Base-by-base conservation (phyloP, 306 rosid species). In the Lathyrus sativus region DNA sequence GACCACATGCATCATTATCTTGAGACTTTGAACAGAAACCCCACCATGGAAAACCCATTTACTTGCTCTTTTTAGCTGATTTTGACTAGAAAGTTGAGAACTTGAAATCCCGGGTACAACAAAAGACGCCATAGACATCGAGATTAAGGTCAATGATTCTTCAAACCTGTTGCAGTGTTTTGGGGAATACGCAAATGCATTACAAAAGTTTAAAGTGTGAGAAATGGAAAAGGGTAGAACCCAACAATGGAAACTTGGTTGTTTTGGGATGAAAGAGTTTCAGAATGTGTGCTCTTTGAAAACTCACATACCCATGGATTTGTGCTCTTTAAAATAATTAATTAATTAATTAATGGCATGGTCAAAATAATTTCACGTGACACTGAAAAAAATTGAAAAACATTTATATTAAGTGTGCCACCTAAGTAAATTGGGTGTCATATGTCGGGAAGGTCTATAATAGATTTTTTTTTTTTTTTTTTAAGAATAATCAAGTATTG, bases 41-140 rank as follows among this genome's bases (percentile, higher is more conserved):
- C 74, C 77, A 68, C 68, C 76, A 68, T 26, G 49, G 12, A 55
- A 62, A 13, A 43, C 59, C 79, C 75, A 72, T 49, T 55, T 80
- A 44, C 4, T 14, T 49, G 56, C 71, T 62, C 48, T 76, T 29
- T 81, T 64, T n/a, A 49, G 73, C 12, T 60, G 65, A 50, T 39
- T 79, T 8, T 74, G 67, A 65, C 29, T 19, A 38, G 37, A 66
- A 74, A 72, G 73, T 18, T 67, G 79, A 61, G 80, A 68, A 66
- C 19, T 65, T 70, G 70, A 51, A 14, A 68, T 19, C 4, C 79
- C 83, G 7, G 69, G 46, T 42, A 58, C 55, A 29, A 38, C 64
- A 63, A 58, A 51, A 35, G 77, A 67, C 43, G 72, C 43, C 72
- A 62, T 55, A 38, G 70, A 75, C 83, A 83, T 80, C 44, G 65